Evolutionary conservation across 345 rosid genomes (phyloP).

Genomic region (Corymbia maculata): DNA sequence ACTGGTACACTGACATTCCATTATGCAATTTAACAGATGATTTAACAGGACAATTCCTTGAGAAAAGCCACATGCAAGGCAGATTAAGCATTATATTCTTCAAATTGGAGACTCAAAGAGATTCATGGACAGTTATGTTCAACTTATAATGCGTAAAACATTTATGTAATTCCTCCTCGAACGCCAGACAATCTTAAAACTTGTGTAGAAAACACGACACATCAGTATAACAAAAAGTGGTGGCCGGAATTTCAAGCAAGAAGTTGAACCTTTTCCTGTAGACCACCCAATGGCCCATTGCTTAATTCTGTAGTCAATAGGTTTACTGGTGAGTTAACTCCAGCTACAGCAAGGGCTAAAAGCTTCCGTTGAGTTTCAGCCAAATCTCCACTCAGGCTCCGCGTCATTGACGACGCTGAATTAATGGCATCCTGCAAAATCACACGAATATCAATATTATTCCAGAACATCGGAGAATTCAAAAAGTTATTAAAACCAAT

Average conservation of each 20-base stretch:
- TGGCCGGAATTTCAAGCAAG: background rate
- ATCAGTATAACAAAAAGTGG: background rate
- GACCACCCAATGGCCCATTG: constrained; percentile 55
- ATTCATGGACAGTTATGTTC: background rate
- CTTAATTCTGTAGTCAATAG: constrained; percentile 45
- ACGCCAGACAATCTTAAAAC: background rate
- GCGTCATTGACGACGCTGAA: constrained; percentile 61
- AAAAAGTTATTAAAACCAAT: background rate
- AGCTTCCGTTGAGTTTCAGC: constrained; percentile 72
- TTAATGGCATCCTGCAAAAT: constrained; percentile 63
- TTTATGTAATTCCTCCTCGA: background rate
- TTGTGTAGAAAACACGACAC: background rate
- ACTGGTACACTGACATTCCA: background rate
- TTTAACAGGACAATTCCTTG: background rate
- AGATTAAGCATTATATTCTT: background rate
- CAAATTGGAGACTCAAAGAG: background rate
- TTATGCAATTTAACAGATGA: background rate
- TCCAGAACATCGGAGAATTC: background rate
- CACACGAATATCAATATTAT: background rate
- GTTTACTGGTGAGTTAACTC: constrained; percentile 48
- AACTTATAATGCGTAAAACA: background rate
- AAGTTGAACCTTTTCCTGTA: constrained; percentile 49
- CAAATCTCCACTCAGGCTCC: constrained; percentile 63
- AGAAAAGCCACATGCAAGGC: background rate
- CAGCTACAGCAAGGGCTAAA: constrained; percentile 60